Percentiles rank a stretch among this genome's conserved stretches.
Conservation (phyloP, 1,284 basidiomycete species). For the Apiotrichum gracile region DNA sequence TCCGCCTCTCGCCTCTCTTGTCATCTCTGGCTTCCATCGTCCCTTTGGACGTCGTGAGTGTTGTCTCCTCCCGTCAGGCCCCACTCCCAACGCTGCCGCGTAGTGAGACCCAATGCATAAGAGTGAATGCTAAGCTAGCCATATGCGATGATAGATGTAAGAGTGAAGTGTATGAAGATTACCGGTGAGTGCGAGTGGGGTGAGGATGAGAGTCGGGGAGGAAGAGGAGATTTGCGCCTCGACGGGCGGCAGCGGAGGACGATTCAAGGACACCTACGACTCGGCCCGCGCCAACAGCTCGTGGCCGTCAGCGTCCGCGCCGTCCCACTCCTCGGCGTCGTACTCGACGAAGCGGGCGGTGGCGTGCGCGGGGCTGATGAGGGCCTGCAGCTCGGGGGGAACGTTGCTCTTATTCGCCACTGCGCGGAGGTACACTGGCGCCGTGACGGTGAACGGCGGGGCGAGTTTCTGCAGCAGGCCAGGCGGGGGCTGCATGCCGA, state of each 20-base stretch:
- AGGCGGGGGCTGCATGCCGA: conserved; percentile 3
- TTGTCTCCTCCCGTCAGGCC: neutral
- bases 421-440: neutral
- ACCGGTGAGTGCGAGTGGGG: neutral
- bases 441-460: neutral
- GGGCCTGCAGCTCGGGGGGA: neutral
- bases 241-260: too few relatives aligned
- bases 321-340: neutral
- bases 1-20: too few relatives aligned
- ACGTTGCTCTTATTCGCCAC: neutral
- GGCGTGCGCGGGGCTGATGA: neutral
- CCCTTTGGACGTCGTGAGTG: too few relatives aligned
- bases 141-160: neutral
- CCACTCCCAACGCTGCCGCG: neutral
- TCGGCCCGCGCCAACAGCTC: neutral
- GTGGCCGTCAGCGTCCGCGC: neutral
- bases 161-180: too few relatives aligned
- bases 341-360: neutral
- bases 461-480: conserved; percentile 8
- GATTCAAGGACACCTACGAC: neutral
- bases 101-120: neutral
- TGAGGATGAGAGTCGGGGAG: neutral
- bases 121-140: neutral
- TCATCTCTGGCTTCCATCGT: too few relatives aligned
- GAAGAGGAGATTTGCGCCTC: neutral